phyloP scores from a whole-genome alignment of 1,284 basidiomycete species.

The Ceratobasidium sp. region DNA sequence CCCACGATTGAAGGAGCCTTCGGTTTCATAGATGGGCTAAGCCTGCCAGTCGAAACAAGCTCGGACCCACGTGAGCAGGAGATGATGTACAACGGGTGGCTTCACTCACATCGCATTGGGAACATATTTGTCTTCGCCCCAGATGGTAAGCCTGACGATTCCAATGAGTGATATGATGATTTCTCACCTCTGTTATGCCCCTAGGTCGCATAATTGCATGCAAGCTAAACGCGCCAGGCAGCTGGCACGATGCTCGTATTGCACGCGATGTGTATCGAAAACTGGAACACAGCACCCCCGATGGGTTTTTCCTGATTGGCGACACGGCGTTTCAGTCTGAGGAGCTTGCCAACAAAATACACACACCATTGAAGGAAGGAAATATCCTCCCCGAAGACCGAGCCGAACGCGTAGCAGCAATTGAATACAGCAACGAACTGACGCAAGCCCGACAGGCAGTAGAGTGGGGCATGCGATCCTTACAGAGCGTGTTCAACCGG shows the following conservation, averaged over 20 bases:
- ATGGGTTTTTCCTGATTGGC: constrained; percentile 62
- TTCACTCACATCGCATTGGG: constrained; percentile 61
- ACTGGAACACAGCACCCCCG: constrained; percentile 57
- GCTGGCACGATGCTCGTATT: constrained; percentile 66
- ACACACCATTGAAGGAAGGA: constrained; percentile 61
- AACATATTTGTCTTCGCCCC: constrained; percentile 56
- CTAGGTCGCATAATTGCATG: constrained; percentile 59
- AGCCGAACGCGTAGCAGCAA: constrained; percentile 28
- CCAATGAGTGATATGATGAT: background rate
- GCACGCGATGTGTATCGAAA: constrained; percentile 61
- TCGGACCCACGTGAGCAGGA: constrained; percentile 64
- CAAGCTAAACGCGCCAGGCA: constrained; percentile 62
- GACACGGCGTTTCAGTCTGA: constrained; percentile 62
- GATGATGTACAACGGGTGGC: constrained; percentile 67
- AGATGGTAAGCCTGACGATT: constrained; percentile 55
- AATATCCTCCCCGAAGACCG: constrained; percentile 51
- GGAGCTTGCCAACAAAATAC: constrained; percentile 53
- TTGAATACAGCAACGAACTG: constrained; percentile 58
- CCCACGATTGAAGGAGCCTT: constrained; percentile 62
- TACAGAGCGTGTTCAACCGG: constrained; percentile 63
- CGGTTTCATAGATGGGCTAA: constrained; percentile 57
- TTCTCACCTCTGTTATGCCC: background rate
- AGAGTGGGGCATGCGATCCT: constrained; percentile 63
- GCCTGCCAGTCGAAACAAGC: constrained; percentile 52
- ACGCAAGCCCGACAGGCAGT: constrained; percentile 62